Evolutionary conservation across 1,139 yeast species (phyloP).

Genomic region (Sugiyamaella japonica): DNA sequence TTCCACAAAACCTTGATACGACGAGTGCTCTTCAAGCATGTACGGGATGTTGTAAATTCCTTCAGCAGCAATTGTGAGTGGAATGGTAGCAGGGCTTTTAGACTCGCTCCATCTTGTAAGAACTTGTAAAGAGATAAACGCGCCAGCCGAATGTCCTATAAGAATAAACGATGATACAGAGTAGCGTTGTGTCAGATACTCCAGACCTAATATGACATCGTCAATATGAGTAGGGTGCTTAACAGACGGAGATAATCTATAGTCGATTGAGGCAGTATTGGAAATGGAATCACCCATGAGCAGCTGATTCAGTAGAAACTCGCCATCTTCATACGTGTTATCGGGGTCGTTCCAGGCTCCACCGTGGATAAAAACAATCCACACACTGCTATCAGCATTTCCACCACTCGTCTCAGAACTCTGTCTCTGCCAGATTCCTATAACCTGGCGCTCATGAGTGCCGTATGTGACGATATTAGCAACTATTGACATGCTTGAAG

Average conservation of each 20-base stretch:
- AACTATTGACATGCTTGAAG: not conserved
- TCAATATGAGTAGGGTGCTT: conserved; percentile 63
- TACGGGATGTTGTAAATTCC: conserved; percentile 52
- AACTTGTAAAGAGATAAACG: conserved; percentile 63
- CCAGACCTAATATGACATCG: conserved; percentile 55
- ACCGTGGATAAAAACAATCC: conserved; percentile 68
- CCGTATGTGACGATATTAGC: conserved; percentile 14
- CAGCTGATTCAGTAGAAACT: conserved; percentile 39
- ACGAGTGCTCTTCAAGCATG: conserved; percentile 49
- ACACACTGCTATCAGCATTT: conserved; percentile 17
- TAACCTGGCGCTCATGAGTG: conserved; percentile 17
- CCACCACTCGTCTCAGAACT: not conserved
- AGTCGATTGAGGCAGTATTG: conserved; percentile 53
- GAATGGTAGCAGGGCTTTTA: conserved; percentile 23
- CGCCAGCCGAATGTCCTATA: conserved; percentile 85
- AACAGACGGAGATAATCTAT: conserved; percentile 64
- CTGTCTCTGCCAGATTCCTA: conserved; percentile 15
- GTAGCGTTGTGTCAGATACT: conserved; percentile 32
- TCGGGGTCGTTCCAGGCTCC: conserved; percentile 85
- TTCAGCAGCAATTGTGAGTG: conserved; percentile 45
- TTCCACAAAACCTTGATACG: conserved; percentile 46
- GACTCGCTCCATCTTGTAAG: conserved; percentile 30
- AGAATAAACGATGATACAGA: conserved; percentile 43
- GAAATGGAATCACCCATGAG: conserved; percentile 17
- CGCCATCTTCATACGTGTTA: conserved; percentile 60